Evolutionary conservation across 768 basidiomycete species (phyloP).

Genomic region (Albatrellus ellisii): DNA sequence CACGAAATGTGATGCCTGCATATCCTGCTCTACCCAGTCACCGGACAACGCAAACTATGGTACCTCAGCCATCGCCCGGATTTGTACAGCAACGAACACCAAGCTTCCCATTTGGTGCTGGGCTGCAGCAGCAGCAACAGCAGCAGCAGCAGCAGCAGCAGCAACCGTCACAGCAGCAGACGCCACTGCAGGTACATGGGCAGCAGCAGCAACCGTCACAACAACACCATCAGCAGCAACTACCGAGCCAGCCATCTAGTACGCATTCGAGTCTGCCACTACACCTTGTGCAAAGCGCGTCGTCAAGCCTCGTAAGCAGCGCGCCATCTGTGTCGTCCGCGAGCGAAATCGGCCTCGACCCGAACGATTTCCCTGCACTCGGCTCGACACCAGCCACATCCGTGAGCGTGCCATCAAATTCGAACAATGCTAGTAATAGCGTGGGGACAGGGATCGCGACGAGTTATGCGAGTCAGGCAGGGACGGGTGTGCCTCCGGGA

Average conservation of each 20-base stretch:
- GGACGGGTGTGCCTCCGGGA: conserved; percentile 42
- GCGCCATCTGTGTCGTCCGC: conserved; percentile 52
- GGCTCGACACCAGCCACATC: conserved; percentile 44
- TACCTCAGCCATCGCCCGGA: conserved; percentile 43
- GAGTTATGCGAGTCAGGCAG: conserved; percentile 77
- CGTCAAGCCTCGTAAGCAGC: conserved; percentile 26
- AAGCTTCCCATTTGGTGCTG: conserved; percentile 52
- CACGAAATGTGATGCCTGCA: conserved; percentile 39
- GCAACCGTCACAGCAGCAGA: conserved; percentile 20
- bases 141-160: conserved; percentile 19
- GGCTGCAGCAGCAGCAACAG: conserved; percentile 38
- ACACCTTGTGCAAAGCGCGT: conserved; percentile 39
- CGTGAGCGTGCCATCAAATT: conserved; percentile 25
- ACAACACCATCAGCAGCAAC: conserved; percentile 15
- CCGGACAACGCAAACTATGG: conserved; percentile 43
- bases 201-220: conserved; percentile 22
- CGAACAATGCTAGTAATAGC: conserved; percentile 20
- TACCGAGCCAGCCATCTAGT: conserved; percentile 28
- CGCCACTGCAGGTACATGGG: conserved; percentile 27
- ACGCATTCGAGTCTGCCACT: conserved; percentile 40
- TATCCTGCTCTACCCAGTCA: conserved; percentile 50
- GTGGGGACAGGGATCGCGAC: conserved; percentile 24
- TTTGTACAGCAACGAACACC: conserved; percentile 59
- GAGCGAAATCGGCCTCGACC: conserved; percentile 71
- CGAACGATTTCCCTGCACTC: conserved; percentile 80